Evolutionary conservation across 129 eudicot genomes (phyloP), one percentile per base, ranked within the genome.

Genomic region (Smallanthus sonchifolius): DNA sequence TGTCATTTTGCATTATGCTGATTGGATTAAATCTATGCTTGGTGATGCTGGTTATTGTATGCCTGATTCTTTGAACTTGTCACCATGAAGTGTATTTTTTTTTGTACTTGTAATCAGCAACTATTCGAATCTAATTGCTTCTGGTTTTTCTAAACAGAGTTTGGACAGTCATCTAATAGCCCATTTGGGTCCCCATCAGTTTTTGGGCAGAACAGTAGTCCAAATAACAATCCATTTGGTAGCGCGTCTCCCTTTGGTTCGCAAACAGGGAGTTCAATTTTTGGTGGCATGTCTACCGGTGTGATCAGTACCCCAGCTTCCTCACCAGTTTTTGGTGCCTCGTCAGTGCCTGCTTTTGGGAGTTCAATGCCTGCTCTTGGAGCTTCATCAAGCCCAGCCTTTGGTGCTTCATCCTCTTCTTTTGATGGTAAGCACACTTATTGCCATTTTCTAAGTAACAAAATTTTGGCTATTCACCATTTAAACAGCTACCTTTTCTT

Each of bases 161-260:
- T 94, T 77, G 96, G 97, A 91, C 96, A 91, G 86, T 83, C 99
- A 59, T 83, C 99, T 42, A 82, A 78, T 76, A 85, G 89, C 76
- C 89, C 97, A 32, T 91, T 91, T 74, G 97, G 96, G 73, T 83
- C 96, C 45, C 96, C 85, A 63, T 82, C 98, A 40, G 88, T 75
- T 79, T 94, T 94, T 84, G 99, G 97, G 81, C 99, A 94, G 83
- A 78, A 19, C 71, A 91, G 20, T 79, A 88, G 62, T 74, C 87
- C 88, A 76, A 83, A 74, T 72, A 90, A 65, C 86, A 94, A 91
- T 72, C 99, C 99, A 60, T 94, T 94, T 78, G 98, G 98, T 59
- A 87, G 81, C 71, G 66, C 96, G 17, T 83, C 83, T 39, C 91
- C 96, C 15, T 94, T 94, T 80, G 99, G 99, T 55, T 63, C 96